A percentile compares a stretch with the other conserved stretches of the same genome.
These are phyloP conservation scores for Puccinia polysora DNA, from an alignment of 1,284 basidiomycete species.

Conservation along the genomic window DNA sequence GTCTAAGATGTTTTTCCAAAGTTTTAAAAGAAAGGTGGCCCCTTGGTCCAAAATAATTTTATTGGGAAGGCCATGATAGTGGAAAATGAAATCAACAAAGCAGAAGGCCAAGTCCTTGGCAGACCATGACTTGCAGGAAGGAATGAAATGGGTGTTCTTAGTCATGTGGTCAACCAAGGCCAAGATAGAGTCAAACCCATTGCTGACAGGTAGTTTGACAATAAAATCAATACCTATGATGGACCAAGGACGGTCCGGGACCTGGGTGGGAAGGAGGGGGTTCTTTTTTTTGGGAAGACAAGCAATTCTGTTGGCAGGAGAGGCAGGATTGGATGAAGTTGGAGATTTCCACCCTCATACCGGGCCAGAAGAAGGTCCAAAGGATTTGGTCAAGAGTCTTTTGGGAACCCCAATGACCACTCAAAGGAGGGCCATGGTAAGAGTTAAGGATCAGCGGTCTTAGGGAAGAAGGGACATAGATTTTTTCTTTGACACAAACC, in stretches of 20 bases:
- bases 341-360: too few species aligned
- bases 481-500: too few species aligned
- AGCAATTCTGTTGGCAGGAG: neutral
- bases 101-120: neutral
- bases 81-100: neutral
- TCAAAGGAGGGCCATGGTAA: neutral
- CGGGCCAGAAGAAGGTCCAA: too few species aligned
- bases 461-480: too few species aligned
- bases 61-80: conserved; percentile 2
- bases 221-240: conserved; percentile 15
- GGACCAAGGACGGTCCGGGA: neutral
- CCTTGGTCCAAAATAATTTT: conserved; percentile 15
- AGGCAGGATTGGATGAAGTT: too few species aligned
- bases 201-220: neutral
- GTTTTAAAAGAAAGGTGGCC: neutral
- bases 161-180: conserved; percentile 44
- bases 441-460: neutral
- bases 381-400: too few species aligned
- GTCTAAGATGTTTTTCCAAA: neutral
- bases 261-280: neutral
- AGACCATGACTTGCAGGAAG: neutral
- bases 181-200: neutral
- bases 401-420: too few species aligned
- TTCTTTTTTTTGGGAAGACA: neutral
- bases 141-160: conserved; percentile 39